Evolutionary conservation across 441 rosid species (phyloP), one percentile per base, ranked within the genome.

Genomic region (Kokia cookei): DNA sequence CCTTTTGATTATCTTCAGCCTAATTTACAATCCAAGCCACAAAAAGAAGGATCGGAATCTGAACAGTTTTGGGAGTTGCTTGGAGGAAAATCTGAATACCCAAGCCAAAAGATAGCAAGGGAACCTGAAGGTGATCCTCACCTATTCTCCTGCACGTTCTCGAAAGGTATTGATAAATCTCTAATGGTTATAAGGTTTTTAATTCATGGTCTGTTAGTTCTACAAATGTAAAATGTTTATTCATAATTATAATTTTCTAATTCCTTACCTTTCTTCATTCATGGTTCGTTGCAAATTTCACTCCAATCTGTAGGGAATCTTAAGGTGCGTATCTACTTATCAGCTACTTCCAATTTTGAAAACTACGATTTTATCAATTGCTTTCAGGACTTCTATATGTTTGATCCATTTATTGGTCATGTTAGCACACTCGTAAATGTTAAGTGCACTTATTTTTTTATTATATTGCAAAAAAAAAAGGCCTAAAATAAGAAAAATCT

Each of bases 11-110:
- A 62, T 79, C 65, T 84, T 72, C 89, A 96, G 99, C 98, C 98
- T 77, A 92, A 96, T 86, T 73, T 79, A 59, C 98, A 86, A 77
- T 81, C 90, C 64, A 92, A 79, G 84, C 79, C 94, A 74, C 98
- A 91, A 72, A 96, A 94, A 81, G 99, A 96, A 84, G 99, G 98
- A 57, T 83, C 96, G 8, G 99, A 96, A 72, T 82, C 92, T 64
- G 99, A 96, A 63, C 94, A 86, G 71, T 96, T 96, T 78, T 96
- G 99, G 99, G 96, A 88, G 77, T 53, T 90, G 64, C 78, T 96
- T 57, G 97, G 95, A 71, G 99, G 97, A 65, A 96, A 96, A 88
- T 51, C 86, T 37, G 98, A 96, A 84, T 88, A 94, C 74, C 84
- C 95, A 1, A 89, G 89, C 79, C 96, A 90, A 82, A 94, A 89